Conservation (phyloP, 257 asterid genomes). For the Ophiorrhiza pumila region DNA sequence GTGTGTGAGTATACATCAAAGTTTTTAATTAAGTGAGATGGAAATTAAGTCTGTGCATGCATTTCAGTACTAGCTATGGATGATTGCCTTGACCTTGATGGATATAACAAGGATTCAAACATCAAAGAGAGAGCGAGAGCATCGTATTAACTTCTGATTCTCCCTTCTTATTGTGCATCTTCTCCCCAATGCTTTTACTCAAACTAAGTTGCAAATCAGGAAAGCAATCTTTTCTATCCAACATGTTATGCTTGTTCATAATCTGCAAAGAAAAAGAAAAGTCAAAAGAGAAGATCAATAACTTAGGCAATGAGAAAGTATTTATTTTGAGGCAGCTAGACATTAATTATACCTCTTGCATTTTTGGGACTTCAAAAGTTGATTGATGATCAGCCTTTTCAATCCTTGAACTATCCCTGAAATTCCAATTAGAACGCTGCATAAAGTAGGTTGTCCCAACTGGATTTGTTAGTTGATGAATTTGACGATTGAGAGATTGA, state of each 20-base stretch:
- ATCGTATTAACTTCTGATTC: slow-evolving; percentile 57
- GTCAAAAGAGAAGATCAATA: background rate
- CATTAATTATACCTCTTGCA: slow-evolving; percentile 32
- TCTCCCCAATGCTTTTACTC: slow-evolving; percentile 40
- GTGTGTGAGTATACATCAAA: background rate
- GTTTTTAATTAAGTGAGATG: too few relatives aligned
- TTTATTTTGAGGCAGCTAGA: background rate
- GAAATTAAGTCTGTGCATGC: too few relatives aligned
- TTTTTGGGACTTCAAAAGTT: slow-evolving; percentile 27
- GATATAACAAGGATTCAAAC: slow-evolving; percentile 30
- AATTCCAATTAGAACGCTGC: slow-evolving; percentile 30
- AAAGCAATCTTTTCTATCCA: slow-evolving; percentile 30
- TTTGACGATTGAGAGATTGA: slow-evolving; percentile 16
- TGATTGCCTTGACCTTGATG: too few relatives aligned
- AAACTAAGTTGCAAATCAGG: slow-evolving; percentile 57
- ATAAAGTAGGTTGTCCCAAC: slow-evolving; percentile 9
- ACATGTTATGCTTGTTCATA: slow-evolving; percentile 35
- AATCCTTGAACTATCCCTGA: slow-evolving; percentile 17
- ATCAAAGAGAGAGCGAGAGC: slow-evolving; percentile 69
- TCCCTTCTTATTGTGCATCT: slow-evolving; percentile 30
- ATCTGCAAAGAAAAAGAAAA: slow-evolving; percentile 25
- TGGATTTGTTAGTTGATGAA: slow-evolving; percentile 10
- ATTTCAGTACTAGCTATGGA: background rate
- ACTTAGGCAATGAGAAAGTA: background rate
- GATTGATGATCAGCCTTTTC: slow-evolving; percentile 22